Base-by-base conservation (phyloP, 768 basidiomycete species). In the Lentinula boryana region DNA sequence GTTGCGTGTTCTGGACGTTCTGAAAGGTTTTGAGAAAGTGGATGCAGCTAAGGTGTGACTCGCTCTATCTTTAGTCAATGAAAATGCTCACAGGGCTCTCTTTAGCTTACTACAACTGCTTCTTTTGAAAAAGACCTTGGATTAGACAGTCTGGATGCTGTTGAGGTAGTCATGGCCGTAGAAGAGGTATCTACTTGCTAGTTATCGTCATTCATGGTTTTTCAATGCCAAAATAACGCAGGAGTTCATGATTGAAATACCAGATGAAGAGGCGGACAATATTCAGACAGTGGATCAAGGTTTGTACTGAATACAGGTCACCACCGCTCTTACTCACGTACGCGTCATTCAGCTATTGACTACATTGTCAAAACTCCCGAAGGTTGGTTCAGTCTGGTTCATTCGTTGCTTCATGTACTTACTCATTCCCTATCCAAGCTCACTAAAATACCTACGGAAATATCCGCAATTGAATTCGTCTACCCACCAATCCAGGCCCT, bases 131-230 rank as follows among this genome's bases (percentile, higher is more conserved):
- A 85, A 50, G 93, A 97, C 79, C 82, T 97, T 56, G 93, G 92
- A 33, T 82, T 97, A 35, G 97, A 99, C 76, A 98, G 95, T 68
- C 78, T 99, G 71, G 97, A 99, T 73, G 84, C 95, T 18, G 95
- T 99, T 18, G 97, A 99, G 74, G 95, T 98, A 31, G 92, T 98
- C 68, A 97, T 99, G 95, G 94, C 96, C 43, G 89, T 99, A 66
- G 97, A 99, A 77, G 97, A 95, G 84, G 89, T 86, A 66, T 50
- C 35, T 23, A 70, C 48, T 32, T 58, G 21, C 56, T 64, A 27
- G 23, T 40, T 18, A 46, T 55, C 41, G 32, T 36, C 60, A n/a
- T 21, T 50, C 59, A 9, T n/a, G 8, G 16, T 3, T 27, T 31
- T 16, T 52, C 31, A 36, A 40, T 36, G 33, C 44, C 32, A 58